Evolutionary conservation across 2,329 filamentous ascomycete genomes (phyloP), one percentile per base, ranked within the genome.

Genomic region (Monilinia polystroma): DNA sequence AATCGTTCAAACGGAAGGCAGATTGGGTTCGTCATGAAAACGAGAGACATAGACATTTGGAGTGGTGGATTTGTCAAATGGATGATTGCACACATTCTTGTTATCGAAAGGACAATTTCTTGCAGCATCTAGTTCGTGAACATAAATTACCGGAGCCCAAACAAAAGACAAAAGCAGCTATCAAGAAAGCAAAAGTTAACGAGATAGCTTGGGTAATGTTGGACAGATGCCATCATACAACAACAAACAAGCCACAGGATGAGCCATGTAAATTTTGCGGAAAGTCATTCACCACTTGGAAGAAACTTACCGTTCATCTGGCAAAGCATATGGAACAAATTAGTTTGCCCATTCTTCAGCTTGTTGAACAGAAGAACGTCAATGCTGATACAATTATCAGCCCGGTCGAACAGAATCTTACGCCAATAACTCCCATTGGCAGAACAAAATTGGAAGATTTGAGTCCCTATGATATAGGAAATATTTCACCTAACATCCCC

Each of bases 21-120:
- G 93, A 97, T 76, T 97, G 93, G 93, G 92, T 97, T 29, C 86
- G 93, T 41, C 93, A 97, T 74, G 93, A 97, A 76, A 96, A 94
- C 72, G 93, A 97, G 78, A 88, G 90, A 35, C 93, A 97, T 76
- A 86, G 93, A 32, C 92, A 96, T 70, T 81, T 96, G 3, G 93
- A 97, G 74, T 95, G 91, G 88, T 97, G 93, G 93, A 88, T 85
- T 7, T 97, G 93, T 75, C 87, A 91, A 68, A 85, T 93, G 26
- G 85, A 88, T 5, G 92, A 94, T 70, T 97, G 93, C 77, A 84
- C 82, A 11, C 93, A 97, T 76, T 86, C 83, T 4, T 97, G 93
- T 80, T 96, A 89, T 77, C 87, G 93, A 41, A 92, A 93, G 69
- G 91, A 97, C 77, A 97, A 97, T 74, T 97, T 97, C 76, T 83